Percentiles rank a stretch among this genome's conserved stretches.
phyloP scores from a whole-genome alignment of 164 flowering plant species.

The Piper betle region DNA sequence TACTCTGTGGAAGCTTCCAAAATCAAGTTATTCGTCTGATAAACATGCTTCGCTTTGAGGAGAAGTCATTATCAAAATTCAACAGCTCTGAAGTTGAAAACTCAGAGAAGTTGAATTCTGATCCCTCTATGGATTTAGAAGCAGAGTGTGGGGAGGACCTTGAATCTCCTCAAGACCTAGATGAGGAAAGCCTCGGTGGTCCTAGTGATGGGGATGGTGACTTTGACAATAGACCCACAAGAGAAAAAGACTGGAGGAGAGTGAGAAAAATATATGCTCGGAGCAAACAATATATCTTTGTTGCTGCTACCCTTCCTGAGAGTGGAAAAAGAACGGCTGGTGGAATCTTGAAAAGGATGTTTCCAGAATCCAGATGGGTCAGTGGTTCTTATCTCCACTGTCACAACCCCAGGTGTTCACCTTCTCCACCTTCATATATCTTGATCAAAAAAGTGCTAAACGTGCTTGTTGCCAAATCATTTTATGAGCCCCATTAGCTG shows the following conservation, averaged over 20 bases:
- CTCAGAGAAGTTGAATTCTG: conserved; percentile 15
- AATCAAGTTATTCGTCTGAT: conserved; percentile 88
- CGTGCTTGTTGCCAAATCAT: no score
- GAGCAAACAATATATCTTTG: conserved; percentile 96
- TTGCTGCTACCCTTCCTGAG: conserved; percentile 94
- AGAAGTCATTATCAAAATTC: conserved; percentile 51
- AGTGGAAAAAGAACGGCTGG: conserved; percentile 96
- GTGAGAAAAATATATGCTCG: conserved; percentile 54
- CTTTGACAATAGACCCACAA: conserved; percentile 12
- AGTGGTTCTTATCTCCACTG: conserved; percentile 81
- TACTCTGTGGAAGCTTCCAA: conserved; percentile 88
- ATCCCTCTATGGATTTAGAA: conserved; percentile 14
- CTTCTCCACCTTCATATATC: conserved; percentile 1
- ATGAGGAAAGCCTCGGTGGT: conserved; percentile 29
- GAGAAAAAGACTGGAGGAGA: conserved; percentile 66
- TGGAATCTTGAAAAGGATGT: conserved; percentile 72
- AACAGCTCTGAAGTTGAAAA: conserved; percentile 17
- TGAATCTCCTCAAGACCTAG: conserved; percentile 9
- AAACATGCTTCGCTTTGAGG: conserved; percentile 86
- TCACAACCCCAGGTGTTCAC: conserved; percentile 73
- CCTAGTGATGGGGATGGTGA: conserved; percentile 14
- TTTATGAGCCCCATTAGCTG: no score
- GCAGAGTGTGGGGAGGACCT: conserved; percentile 28
- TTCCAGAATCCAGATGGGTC: conserved; percentile 82
- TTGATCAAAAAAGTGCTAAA: no score